Evolutionary conservation across 2,329 filamentous ascomycete species (phyloP).

Genomic region (Aspergillus carbonarius): DNA sequence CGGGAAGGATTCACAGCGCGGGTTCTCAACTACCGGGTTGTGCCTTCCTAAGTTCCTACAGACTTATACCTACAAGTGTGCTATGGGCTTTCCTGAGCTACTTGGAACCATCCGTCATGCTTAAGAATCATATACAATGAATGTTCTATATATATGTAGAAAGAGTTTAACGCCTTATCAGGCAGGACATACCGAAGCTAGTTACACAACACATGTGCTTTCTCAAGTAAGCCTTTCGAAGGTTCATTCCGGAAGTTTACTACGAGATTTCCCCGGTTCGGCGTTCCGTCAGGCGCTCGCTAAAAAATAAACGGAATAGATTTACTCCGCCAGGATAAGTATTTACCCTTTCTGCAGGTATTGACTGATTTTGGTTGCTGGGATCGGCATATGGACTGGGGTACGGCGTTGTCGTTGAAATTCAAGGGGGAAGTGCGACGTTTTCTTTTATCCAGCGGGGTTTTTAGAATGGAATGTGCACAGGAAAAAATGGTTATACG

Average conservation of each 20-base stretch:
- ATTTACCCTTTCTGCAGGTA: constrained; percentile 18
- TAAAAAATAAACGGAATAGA: constrained; percentile 8
- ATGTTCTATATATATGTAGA: too few species aligned
- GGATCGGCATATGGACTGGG: neutral
- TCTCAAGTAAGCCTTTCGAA: neutral
- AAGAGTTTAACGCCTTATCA: too few species aligned
- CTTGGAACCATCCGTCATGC: too few species aligned
- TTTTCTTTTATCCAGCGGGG: neutral
- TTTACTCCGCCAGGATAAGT: constrained; percentile 18
- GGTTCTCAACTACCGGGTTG: neutral
- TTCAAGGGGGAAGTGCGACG: neutral
- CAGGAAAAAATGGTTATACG: too few species aligned
- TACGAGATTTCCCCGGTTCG: neutral
- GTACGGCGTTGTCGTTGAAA: neutral
- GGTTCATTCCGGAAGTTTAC: neutral
- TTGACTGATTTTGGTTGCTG: constrained; percentile 10
- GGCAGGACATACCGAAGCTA: too few species aligned
- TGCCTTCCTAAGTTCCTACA: neutral
- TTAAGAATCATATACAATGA: too few species aligned
- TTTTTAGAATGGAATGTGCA: too few species aligned
- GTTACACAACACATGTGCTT: neutral
- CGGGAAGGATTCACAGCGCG: neutral
- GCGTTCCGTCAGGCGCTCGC: neutral
- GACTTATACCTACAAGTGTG: too few species aligned
- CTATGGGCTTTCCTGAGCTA: too few species aligned